Evolutionary conservation across 202 grass and related monocot genomes (phyloP).

Genomic region (Zizania palustris): DNA sequence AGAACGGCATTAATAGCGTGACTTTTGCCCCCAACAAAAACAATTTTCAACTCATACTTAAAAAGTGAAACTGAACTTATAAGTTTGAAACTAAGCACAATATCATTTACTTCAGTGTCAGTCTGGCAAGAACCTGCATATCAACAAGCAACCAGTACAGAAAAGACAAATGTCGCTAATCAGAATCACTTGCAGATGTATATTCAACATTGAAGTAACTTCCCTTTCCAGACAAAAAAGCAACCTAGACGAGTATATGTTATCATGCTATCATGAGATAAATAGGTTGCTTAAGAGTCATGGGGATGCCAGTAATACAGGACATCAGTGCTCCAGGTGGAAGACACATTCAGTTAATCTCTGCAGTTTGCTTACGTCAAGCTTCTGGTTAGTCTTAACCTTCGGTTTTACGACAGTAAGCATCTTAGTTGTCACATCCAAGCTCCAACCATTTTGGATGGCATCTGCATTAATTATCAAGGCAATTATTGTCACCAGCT

Average conservation of each 20-base stretch:
- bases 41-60: not conserved
- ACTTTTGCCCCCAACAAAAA: not conserved
- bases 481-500: slow-evolving; percentile 14
- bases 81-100: not conserved
- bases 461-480: slow-evolving; percentile 56
- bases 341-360: slow-evolving; percentile 95
- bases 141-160: slow-evolving; percentile 9
- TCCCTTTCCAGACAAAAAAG: slow-evolving; percentile 7
- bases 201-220: slow-evolving; percentile 2
- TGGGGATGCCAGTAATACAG: not conserved
- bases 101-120: not conserved
- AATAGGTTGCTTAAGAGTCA: slow-evolving; percentile 4
- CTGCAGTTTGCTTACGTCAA: slow-evolving; percentile 81
- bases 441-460: slow-evolving; percentile 70
- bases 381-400: slow-evolving; percentile 64
- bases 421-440: slow-evolving; percentile 69
- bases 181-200: not conserved
- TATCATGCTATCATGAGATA: slow-evolving; percentile 8
- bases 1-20: too few relatives aligned
- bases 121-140: not conserved
- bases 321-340: slow-evolving; percentile 84
- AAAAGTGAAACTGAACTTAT: not conserved
- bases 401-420: slow-evolving; percentile 72
- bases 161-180: slow-evolving; percentile 1
- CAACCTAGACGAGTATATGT: not conserved